Conservation (phyloP, 1,139 yeast genomes). For the Blastobotrys arbuscula region DNA sequence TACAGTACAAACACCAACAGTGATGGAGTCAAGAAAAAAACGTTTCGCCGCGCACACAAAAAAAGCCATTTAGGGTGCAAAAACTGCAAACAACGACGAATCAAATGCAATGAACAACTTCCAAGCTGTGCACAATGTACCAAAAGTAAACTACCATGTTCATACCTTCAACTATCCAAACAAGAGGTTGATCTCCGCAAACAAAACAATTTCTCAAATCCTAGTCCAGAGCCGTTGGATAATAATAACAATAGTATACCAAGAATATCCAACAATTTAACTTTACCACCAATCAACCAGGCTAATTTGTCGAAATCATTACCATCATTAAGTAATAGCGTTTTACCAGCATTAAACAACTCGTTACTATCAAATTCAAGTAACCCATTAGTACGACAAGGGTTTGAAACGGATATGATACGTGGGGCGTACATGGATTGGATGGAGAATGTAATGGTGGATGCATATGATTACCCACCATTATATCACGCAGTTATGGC, state of each 20-base stretch:
- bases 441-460: constrained; percentile 24
- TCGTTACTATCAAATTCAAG: constrained; percentile 2
- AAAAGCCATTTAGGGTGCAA: constrained; percentile 62
- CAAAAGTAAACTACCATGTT: constrained; percentile 43
- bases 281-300: constrained; percentile 1
- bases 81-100: constrained; percentile 59
- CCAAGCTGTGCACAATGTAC: constrained; percentile 58
- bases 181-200: constrained; percentile 22
- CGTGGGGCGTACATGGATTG: constrained; percentile 28
- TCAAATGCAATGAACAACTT: constrained; percentile 61
- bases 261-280: not conserved
- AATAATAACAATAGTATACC: not conserved
- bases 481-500: constrained; percentile 33
- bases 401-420: constrained; percentile 32
- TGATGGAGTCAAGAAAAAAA: constrained; percentile 8
- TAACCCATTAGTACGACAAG: constrained; percentile 24
- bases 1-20: too few species aligned
- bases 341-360: constrained; percentile 14
- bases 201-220: constrained; percentile 6
- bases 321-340: constrained; percentile 12
- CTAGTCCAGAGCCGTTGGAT: not conserved
- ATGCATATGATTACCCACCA: constrained; percentile 25
- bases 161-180: constrained; percentile 26
- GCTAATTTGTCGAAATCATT: constrained; percentile 1
- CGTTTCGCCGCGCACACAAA: constrained; percentile 49